Conservation (phyloP, 371 early-diverging fungal species). For the Basidiobolus meristosporus region DNA sequence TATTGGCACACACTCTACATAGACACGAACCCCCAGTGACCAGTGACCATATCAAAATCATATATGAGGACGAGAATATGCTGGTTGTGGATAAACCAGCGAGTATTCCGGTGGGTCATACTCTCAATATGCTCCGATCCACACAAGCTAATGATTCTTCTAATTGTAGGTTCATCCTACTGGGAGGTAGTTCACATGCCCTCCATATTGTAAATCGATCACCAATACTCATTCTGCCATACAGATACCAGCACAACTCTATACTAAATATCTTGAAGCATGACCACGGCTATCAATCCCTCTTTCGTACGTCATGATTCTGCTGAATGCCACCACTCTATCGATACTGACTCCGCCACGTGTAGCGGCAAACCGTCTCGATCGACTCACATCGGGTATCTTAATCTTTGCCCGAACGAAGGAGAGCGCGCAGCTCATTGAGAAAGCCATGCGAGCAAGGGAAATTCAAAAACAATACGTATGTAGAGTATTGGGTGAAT, state of each 20-base stretch:
- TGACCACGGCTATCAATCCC: no score
- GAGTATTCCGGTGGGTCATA: constrained; percentile 47
- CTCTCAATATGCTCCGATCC: not conserved
- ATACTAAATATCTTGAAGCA: no score
- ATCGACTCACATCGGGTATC: constrained; percentile 83
- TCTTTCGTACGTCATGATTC: constrained; percentile 39
- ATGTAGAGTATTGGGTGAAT: constrained; percentile 67
- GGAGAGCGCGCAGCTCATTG: constrained; percentile 34
- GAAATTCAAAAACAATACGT: constrained; percentile 75
- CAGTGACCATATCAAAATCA: constrained; percentile 28
- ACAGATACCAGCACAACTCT: no score
- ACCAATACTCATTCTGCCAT: no score
- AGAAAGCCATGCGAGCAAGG: constrained; percentile 37
- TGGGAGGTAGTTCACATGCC: constrained; percentile 43
- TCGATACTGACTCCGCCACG: not conserved
- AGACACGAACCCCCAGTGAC: constrained; percentile 91
- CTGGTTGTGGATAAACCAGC: constrained; percentile 79
- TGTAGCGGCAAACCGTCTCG: constrained; percentile 69
- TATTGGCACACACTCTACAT: constrained; percentile 65
- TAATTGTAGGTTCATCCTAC: constrained; percentile 40
- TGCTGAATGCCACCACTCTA: not conserved
- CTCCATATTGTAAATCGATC: no score
- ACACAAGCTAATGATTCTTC: not conserved
- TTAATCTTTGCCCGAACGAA: constrained; percentile 55
- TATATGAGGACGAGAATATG: constrained; percentile 34